Percentiles rank a stretch among this genome's conserved stretches.
Evolutionary conservation across 1,284 basidiomycete genomes (phyloP).

Genomic region (Fistulinella staudtii): DNA sequence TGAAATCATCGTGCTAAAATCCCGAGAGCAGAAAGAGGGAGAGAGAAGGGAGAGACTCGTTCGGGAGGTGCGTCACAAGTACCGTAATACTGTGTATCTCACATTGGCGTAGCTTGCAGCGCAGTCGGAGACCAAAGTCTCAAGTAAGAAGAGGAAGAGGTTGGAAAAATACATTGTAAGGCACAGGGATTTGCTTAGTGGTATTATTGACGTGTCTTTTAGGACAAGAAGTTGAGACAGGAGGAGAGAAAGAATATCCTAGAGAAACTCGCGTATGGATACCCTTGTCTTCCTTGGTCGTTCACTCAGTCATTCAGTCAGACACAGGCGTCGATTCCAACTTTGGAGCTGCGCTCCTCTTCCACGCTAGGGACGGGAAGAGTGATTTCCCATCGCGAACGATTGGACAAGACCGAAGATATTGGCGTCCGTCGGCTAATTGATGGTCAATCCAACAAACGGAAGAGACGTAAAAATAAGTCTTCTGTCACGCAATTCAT

Average conservation of each 20-base stretch:
- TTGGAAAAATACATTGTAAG: constrained; percentile 82
- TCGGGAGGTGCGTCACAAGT: constrained; percentile 51
- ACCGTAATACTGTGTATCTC: neutral
- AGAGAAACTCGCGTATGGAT: constrained; percentile 69
- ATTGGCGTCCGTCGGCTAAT: constrained; percentile 52
- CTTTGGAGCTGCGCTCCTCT: constrained; percentile 65
- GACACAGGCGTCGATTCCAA: constrained; percentile 64
- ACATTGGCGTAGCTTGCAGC: constrained; percentile 42
- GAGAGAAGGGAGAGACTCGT: constrained; percentile 58
- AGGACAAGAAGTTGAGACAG: constrained; percentile 86
- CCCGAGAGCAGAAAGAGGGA: constrained; percentile 55
- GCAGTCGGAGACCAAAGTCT: constrained; percentile 69
- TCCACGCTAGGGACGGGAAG: constrained; percentile 75
- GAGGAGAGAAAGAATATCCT: constrained; percentile 72
- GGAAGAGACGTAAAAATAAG: constrained; percentile 39
- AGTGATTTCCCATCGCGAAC: constrained; percentile 54
- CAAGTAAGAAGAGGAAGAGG: constrained; percentile 73
- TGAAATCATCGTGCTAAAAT: constrained; percentile 54
- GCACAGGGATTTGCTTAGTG: constrained; percentile 2
- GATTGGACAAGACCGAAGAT: constrained; percentile 57
- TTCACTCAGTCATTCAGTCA: constrained; percentile 46
- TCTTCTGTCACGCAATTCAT: constrained; percentile 32
- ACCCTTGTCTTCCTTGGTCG: neutral
- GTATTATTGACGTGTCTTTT: neutral
- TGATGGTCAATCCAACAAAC: constrained; percentile 45